Evolutionary conservation across 257 asterid genomes (phyloP).

Genomic region (Scutellaria galericulata): DNA sequence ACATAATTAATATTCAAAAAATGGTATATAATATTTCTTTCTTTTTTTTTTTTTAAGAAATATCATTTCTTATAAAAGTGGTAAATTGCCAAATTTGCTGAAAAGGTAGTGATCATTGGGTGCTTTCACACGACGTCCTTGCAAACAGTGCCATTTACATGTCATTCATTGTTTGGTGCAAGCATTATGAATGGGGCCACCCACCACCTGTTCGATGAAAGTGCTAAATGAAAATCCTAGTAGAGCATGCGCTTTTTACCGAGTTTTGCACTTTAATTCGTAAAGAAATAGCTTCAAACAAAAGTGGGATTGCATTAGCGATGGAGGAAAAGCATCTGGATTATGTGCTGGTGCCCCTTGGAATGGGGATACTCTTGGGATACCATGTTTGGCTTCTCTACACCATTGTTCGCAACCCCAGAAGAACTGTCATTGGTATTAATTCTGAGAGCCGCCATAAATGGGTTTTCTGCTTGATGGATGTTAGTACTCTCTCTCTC

Average conservation of each 20-base stretch:
- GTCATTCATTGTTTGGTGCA: neutral
- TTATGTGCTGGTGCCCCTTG: conserved; percentile 69
- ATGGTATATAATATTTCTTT: too few relatives aligned
- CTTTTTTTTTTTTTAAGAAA: too few relatives aligned
- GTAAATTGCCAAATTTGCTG: too few relatives aligned
- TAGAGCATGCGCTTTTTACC: neutral
- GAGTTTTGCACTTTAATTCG: neutral
- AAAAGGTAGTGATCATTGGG: too few relatives aligned
- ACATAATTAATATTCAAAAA: too few relatives aligned
- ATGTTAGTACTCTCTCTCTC: conserved; percentile 48
- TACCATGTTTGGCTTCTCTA: conserved; percentile 78
- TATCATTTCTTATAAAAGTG: too few relatives aligned
- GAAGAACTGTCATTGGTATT: conserved; percentile 69
- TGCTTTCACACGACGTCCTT: too few relatives aligned
- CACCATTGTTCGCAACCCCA: conserved; percentile 53
- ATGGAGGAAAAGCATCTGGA: conserved; percentile 71
- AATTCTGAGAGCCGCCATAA: conserved; percentile 70
- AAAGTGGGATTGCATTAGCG: neutral
- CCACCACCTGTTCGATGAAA: conserved; percentile 7
- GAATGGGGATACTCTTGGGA: conserved; percentile 50
- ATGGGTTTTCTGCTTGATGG: conserved; percentile 84
- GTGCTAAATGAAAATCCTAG: neutral
- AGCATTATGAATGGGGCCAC: conserved; percentile 7
- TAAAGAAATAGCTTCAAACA: neutral
- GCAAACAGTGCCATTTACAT: too few relatives aligned